phyloP scores from a whole-genome alignment of 2,329 filamentous ascomycete genomes.

The Neopestalotiopsis clavispora region DNA sequence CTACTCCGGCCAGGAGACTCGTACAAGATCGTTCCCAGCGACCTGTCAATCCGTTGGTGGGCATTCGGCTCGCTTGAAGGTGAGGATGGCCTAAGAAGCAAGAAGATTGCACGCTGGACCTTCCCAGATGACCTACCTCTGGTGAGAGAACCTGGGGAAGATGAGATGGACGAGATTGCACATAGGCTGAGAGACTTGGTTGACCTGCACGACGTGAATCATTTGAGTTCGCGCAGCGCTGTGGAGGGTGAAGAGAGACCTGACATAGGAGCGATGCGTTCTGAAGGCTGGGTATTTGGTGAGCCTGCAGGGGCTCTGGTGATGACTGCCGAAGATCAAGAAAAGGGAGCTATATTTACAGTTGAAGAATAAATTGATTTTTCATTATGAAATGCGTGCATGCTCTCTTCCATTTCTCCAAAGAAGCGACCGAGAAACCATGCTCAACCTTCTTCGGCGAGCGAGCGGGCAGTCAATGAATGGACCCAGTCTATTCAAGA shows the following conservation, averaged over 20 bases:
- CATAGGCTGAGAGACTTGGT: constrained; percentile 12
- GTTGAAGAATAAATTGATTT: neutral
- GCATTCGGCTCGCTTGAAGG: neutral
- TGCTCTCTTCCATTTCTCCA: too few relatives aligned
- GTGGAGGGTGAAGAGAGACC: constrained; percentile 10
- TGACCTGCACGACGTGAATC: constrained; percentile 14
- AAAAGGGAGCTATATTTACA: neutral
- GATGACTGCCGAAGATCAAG: neutral
- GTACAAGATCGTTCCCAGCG: neutral
- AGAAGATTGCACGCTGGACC: neutral
- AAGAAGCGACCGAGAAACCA: too few relatives aligned
- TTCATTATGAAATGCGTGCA: too few relatives aligned
- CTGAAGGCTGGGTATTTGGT: neutral
- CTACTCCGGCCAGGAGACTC: constrained; percentile 12
- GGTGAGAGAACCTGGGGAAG: neutral
- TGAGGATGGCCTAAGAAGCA: neutral
- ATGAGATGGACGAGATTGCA: constrained; percentile 11
- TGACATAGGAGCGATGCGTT: neutral
- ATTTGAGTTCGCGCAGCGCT: constrained; percentile 7
- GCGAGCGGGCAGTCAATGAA: too few relatives aligned
- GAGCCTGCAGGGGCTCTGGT: neutral
- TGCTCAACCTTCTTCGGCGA: too few relatives aligned
- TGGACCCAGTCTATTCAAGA: too few relatives aligned
- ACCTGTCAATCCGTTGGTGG: neutral
- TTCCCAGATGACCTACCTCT: neutral